phyloP scores from a whole-genome alignment of 306 rosid genomes.

The Carpinus fangiana region DNA sequence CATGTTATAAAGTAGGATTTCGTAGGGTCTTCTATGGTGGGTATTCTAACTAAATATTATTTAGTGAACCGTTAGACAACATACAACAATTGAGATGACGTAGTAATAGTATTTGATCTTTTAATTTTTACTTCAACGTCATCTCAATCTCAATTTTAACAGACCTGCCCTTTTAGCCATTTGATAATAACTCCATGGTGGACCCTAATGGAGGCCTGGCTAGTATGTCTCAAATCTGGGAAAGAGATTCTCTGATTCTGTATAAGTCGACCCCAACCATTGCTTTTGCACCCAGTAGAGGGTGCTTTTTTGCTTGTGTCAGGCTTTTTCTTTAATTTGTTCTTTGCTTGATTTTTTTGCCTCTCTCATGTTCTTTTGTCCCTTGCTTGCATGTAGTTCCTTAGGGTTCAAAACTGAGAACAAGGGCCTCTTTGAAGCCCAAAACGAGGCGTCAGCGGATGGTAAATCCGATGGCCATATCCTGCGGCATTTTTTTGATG shows the following conservation, averaged over 20 bases:
- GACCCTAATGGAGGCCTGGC: conserved; percentile 27
- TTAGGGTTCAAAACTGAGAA: conserved; percentile 47
- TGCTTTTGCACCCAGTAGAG: conserved; percentile 27
- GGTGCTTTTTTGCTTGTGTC: conserved; percentile 16
- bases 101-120: too few species aligned
- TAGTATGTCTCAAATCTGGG: conserved; percentile 28
- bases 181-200: conserved; percentile 20
- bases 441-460: conserved; percentile 44
- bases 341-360: conserved; percentile 22
- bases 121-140: too few species aligned
- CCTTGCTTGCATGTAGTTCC: conserved; percentile 24
- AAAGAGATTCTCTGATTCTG: conserved; percentile 35
- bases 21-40: conserved; percentile 14
- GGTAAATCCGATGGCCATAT: conserved; percentile 64
- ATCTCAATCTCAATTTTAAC: too few species aligned
- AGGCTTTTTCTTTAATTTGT: neutral
- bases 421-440: conserved; percentile 34
- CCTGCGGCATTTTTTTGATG: conserved; percentile 89
- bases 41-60: too few species aligned
- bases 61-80: too few species aligned
- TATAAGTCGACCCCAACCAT: conserved; percentile 34
- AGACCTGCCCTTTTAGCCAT: neutral
- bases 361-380: conserved; percentile 13
- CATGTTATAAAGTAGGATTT: conserved; percentile 20
- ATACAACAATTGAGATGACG: too few species aligned